These are phyloP conservation scores for Penicillium odoratum DNA, from an alignment of 495 filamentous ascomycete genomes.

Conservation along the genomic window DNA sequence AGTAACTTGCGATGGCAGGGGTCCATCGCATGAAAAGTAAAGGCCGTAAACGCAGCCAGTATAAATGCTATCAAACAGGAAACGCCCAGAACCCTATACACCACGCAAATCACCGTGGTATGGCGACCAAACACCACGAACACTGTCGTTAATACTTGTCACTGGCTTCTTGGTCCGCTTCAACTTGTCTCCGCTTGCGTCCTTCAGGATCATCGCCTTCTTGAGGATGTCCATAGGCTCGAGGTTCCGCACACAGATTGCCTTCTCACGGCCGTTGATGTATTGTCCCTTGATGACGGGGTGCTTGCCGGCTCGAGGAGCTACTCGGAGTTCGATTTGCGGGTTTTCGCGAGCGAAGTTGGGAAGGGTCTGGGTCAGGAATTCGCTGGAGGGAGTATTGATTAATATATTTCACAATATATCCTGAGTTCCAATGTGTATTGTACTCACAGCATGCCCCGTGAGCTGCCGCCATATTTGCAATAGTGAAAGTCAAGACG, in stretches of 20 bases:
- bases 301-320: constrained; percentile 82
- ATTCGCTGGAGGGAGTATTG: constrained; percentile 52
- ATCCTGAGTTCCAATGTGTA: constrained; percentile 4
- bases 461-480: constrained; percentile 88
- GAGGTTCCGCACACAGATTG: constrained; percentile 85
- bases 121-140: constrained; percentile 92
- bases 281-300: constrained; percentile 85
- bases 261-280: constrained; percentile 84
- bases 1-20: constrained; percentile 22
- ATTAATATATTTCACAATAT: not conserved
- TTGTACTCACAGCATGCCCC: constrained; percentile 84
- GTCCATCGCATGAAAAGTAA: constrained; percentile 10
- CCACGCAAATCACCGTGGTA: constrained; percentile 69
- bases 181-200: constrained; percentile 84
- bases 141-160: constrained; percentile 82
- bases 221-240: constrained; percentile 74
- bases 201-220: constrained; percentile 77
- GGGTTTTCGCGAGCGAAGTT: constrained; percentile 78
- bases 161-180: constrained; percentile 80
- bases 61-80: constrained; percentile 23
- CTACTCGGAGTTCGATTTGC: constrained; percentile 87
- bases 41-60: constrained; percentile 17
- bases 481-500: constrained; percentile 95
- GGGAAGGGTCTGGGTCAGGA: constrained; percentile 73
- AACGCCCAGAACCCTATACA: constrained; percentile 34